Evolutionary conservation across 257 asterid species (phyloP).

Genomic region (Fraxinus americana): DNA sequence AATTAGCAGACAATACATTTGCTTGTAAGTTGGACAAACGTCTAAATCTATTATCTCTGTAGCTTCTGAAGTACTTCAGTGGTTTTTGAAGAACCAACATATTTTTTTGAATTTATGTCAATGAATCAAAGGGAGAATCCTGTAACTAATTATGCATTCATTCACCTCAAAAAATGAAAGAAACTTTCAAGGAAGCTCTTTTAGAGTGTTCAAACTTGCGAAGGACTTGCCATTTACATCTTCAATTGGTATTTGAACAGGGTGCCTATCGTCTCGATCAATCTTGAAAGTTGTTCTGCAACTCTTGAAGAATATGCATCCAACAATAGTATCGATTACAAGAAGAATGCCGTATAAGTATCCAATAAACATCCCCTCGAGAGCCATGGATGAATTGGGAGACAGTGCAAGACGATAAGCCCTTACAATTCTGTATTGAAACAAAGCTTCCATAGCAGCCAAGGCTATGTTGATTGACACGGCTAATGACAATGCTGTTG

Average conservation of each 20-base stretch:
- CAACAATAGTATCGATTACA: constrained; percentile 53
- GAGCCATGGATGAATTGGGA: constrained; percentile 24
- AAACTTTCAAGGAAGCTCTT: constrained; percentile 32
- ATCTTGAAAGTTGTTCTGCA: constrained; percentile 34
- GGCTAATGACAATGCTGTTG: constrained; percentile 60
- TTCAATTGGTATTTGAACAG: constrained; percentile 28
- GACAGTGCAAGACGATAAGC: constrained; percentile 23
- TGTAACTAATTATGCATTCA: not conserved
- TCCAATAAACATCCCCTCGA: constrained; percentile 57
- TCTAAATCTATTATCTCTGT: too few relatives aligned
- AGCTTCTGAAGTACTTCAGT: too few relatives aligned
- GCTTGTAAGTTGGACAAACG: too few relatives aligned
- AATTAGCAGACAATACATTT: too few relatives aligned
- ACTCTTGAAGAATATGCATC: constrained; percentile 44
- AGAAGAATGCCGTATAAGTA: constrained; percentile 52
- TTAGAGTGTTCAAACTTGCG: constrained; percentile 28
- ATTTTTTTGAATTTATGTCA: constrained; percentile 17
- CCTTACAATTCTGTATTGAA: constrained; percentile 51
- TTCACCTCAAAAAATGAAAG: not conserved
- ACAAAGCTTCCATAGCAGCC: constrained; percentile 62
- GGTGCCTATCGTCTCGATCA: constrained; percentile 25
- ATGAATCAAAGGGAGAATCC: constrained; percentile 12
- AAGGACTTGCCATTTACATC: constrained; percentile 27
- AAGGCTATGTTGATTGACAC: constrained; percentile 41
- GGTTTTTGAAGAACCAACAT: not conserved